A percentile compares a stretch with the other conserved stretches of the same genome.
phyloP scores from a whole-genome alignment of 108 stramenopile genomes.

The Skeletonema menzelii region DNA sequence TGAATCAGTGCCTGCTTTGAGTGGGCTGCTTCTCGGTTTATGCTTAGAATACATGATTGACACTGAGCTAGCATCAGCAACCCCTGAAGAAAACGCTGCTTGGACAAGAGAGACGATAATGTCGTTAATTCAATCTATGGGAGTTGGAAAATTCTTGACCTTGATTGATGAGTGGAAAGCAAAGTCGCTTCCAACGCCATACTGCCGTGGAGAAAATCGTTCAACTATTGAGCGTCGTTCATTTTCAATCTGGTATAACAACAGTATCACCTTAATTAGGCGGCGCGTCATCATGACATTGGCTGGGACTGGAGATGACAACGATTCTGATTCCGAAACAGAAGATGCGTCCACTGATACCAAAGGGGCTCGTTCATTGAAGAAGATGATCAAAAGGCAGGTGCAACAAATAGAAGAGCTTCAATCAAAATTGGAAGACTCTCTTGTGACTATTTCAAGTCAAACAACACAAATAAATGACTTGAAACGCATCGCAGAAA shows the following conservation, averaged over 20 bases:
- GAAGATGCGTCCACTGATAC: not conserved
- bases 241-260: conserved; percentile 54
- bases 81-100: conserved; percentile 28
- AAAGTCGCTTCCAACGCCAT: conserved; percentile 34
- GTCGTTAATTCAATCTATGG: conserved; percentile 44
- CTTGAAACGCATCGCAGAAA: conserved; percentile 62
- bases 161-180: conserved; percentile 48
- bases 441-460: conserved; percentile 26
- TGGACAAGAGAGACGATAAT: conserved; percentile 48
- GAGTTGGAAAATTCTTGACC: conserved; percentile 34
- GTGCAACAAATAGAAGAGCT: conserved; percentile 68
- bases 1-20: conserved; percentile 37
- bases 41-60: conserved; percentile 59
- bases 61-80: conserved; percentile 19
- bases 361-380: conserved; percentile 39
- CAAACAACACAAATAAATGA: conserved; percentile 51
- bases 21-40: conserved; percentile 67
- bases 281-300: conserved; percentile 68
- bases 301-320: conserved; percentile 41
- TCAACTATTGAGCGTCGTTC: conserved; percentile 47
- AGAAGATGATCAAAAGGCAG: conserved; percentile 65
- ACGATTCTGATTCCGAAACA: conserved; percentile 38
- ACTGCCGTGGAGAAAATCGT: conserved; percentile 19
- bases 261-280: conserved; percentile 61
- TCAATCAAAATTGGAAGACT: conserved; percentile 43